A percentile compares a stretch with the other conserved stretches of the same genome.
Conservation (phyloP, 768 basidiomycete species). For the Cyathus striatus region DNA sequence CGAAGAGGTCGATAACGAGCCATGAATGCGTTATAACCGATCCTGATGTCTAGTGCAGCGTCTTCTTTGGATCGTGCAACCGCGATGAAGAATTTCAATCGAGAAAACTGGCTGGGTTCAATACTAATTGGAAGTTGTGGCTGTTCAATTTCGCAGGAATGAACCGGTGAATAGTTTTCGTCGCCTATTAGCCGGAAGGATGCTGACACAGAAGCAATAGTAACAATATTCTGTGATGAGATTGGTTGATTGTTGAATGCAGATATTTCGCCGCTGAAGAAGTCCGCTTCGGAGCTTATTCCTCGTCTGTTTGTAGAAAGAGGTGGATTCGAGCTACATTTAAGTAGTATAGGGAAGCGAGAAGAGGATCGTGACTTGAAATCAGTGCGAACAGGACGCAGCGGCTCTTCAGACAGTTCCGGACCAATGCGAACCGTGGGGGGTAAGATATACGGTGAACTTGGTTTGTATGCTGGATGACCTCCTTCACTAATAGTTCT, state of each 20-base stretch:
- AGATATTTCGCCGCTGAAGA: slow-evolving; percentile 25
- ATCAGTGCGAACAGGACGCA: slow-evolving; percentile 26
- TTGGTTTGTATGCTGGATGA: slow-evolving; percentile 26
- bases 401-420: slow-evolving; percentile 19
- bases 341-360: slow-evolving; percentile 25
- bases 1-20: slow-evolving; percentile 29
- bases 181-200: slow-evolving; percentile 31
- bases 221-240: slow-evolving; percentile 23
- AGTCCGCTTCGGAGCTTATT: slow-evolving; percentile 17
- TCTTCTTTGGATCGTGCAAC: slow-evolving; percentile 30
- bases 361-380: slow-evolving; percentile 31
- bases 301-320: slow-evolving; percentile 25
- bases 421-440: slow-evolving; percentile 25
- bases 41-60: slow-evolving; percentile 16
- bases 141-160: slow-evolving; percentile 18
- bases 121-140: slow-evolving; percentile 24
- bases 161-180: slow-evolving; percentile 21
- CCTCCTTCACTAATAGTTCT: slow-evolving; percentile 30
- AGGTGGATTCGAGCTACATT: slow-evolving; percentile 26
- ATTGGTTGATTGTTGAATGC: slow-evolving; percentile 32
- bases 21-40: slow-evolving; percentile 28
- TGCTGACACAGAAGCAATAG: slow-evolving; percentile 26
- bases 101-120: slow-evolving; percentile 29
- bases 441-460: slow-evolving; percentile 25
- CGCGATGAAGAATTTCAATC: slow-evolving; percentile 20